phyloP scores from a whole-genome alignment of 768 basidiomycete genomes.

The Mycena vitilis region DNA sequence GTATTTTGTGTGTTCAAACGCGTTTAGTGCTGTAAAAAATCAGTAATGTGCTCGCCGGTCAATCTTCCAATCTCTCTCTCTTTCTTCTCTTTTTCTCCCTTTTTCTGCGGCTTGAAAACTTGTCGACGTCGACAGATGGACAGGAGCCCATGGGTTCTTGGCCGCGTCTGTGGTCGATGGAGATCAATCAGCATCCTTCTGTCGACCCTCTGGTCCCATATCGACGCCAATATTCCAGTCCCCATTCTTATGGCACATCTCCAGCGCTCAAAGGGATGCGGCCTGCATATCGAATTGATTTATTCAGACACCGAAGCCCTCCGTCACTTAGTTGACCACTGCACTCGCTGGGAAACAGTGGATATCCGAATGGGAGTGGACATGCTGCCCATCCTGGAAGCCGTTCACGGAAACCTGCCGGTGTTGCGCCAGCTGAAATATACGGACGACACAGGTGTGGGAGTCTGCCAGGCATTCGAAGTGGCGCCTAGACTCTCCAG shows the following conservation, averaged over 20 bases:
- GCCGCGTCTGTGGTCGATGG: constrained; percentile 23
- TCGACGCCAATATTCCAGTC: not conserved
- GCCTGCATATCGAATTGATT: not conserved
- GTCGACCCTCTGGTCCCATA: constrained; percentile 14
- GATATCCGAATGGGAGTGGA: constrained; percentile 3
- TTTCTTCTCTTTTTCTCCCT: too few relatives aligned
- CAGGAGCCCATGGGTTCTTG: constrained; percentile 17
- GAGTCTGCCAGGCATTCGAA: constrained; percentile 8
- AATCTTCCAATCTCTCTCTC: too few relatives aligned
- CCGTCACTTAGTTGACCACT: not conserved
- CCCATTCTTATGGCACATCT: constrained; percentile 3
- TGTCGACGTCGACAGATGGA: constrained; percentile 3
- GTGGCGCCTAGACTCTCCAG: constrained; percentile 8
- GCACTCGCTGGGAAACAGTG: constrained; percentile 8
- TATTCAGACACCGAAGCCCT: not conserved
- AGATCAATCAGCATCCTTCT: constrained; percentile 3
- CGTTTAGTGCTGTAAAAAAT: not conserved
- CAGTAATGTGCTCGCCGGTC: not conserved
- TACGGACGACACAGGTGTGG: constrained; percentile 4
- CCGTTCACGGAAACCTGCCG: constrained; percentile 4
- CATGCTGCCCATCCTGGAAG: constrained; percentile 4
- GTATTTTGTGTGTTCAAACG: too few relatives aligned
- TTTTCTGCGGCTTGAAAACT: too few relatives aligned
- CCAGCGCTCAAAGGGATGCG: not conserved
- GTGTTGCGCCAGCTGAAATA: constrained; percentile 16